These are phyloP conservation scores for Puccinellia tenuiflora DNA, from an alignment of 176 grass and related monocot genomes.

Conservation along the genomic window DNA sequence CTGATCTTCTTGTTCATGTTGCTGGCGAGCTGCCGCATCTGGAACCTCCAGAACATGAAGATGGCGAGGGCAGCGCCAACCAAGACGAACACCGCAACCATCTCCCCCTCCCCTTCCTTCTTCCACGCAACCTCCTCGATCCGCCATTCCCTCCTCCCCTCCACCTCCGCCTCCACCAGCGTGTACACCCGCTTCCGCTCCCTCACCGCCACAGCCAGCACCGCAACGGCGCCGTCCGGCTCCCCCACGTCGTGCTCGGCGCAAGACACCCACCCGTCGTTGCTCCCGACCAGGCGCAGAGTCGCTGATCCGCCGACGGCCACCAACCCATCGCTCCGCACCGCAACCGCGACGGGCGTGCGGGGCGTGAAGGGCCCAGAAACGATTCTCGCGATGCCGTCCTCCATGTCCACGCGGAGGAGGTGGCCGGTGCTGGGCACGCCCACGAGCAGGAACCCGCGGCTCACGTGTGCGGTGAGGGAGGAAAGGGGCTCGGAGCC, in stretches of 20 bases:
- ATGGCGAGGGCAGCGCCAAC: conserved; percentile 52
- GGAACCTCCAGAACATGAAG: conserved; percentile 93
- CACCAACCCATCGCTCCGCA: conserved; percentile 45
- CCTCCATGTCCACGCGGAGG: conserved; percentile 67
- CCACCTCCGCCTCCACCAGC: conserved; percentile 30
- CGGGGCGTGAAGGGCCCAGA: conserved; percentile 4
- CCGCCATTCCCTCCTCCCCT: conserved; percentile 31
- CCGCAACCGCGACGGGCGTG: conserved; percentile 38
- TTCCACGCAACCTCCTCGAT: conserved; percentile 84
- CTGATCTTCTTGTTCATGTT: conserved; percentile 86
- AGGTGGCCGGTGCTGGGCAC: conserved; percentile 41
- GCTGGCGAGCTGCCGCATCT: conserved; percentile 63
- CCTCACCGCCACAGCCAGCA: conserved; percentile 45
- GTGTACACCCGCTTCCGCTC: conserved; percentile 59
- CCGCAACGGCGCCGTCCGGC: conserved; percentile 33
- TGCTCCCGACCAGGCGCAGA: conserved; percentile 43
- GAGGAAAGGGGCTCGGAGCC: conserved; percentile 28
- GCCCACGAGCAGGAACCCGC: conserved; percentile 66
- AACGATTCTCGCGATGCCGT: conserved; percentile 37
- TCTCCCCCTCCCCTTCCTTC: conserved; percentile 61
- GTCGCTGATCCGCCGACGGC: conserved; percentile 29
- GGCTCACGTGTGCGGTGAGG: conserved; percentile 53
- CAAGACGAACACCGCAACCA: conserved; percentile 54
- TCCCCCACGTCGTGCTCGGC: conserved; percentile 36
- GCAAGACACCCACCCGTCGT: conserved; percentile 59